A percentile compares a stretch with the other conserved stretches of the same genome.
phyloP scores from a whole-genome alignment of 1,139 yeast species.

The Protomyces arabidopsidicola region DNA sequence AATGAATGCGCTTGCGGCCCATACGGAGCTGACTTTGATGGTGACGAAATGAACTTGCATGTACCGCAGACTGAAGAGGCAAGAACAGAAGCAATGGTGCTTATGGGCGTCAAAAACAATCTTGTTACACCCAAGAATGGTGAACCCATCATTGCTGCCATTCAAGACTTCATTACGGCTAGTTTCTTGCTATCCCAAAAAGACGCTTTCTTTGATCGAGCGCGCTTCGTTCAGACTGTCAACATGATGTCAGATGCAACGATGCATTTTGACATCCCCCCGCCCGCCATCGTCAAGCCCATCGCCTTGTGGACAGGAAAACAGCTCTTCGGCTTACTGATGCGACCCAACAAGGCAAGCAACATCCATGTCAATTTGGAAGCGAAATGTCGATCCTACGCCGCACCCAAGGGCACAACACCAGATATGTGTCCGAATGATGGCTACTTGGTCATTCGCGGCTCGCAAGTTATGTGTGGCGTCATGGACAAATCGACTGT shows the following conservation, averaged over 20 bases:
- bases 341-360: conserved; percentile 70
- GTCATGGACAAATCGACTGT: conserved; percentile 94
- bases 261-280: conserved; percentile 84
- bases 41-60: conserved; percentile 98
- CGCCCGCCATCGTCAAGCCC: conserved; percentile 90
- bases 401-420: conserved; percentile 64
- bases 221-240: conserved; percentile 71
- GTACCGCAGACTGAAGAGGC: conserved; percentile 99
- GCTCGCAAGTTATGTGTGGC: conserved; percentile 83
- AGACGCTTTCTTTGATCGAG: conserved; percentile 88
- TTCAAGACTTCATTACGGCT: conserved; percentile 98
- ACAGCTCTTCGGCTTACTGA: conserved; percentile 82
- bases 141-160: conserved; percentile 98
- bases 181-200: conserved; percentile 87
- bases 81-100: conserved; percentile 91
- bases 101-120: conserved; percentile 97
- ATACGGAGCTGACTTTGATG: conserved; percentile 98
- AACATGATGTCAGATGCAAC: conserved; percentile 96
- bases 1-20: conserved; percentile 99
- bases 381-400: conserved; percentile 86
- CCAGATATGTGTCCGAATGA: conserved; percentile 97
- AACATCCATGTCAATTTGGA: conserved; percentile 85
- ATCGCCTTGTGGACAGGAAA: conserved; percentile 93
- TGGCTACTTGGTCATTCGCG: conserved; percentile 85
- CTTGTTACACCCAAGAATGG: conserved; percentile 94